Base-by-base conservation (phyloP, 139 green algal species). In the Chlorella sp. region DNA sequence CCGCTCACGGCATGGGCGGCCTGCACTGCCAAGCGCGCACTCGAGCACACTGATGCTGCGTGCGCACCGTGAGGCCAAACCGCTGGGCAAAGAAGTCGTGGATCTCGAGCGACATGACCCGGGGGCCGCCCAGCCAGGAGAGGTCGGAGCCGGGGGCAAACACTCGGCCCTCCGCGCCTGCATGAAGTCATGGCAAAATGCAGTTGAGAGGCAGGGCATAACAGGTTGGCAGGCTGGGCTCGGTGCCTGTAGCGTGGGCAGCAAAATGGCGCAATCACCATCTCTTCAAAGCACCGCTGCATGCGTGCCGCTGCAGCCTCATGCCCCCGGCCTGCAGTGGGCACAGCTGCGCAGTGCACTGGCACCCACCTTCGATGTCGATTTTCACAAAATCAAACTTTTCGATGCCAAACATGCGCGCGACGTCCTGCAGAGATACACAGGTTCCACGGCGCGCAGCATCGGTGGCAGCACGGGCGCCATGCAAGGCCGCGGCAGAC, bases 331-430 rank as follows among this genome's bases (percentile, higher is more conserved):
- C n/a, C n/a, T n/a, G n/a, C n/a, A n/a, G n/a, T n/a, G n/a, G n/a
- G n/a, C n/a, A n/a, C n/a, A n/a, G n/a, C n/a, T n/a, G n/a, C n/a
- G n/a, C n/a, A n/a, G n/a, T n/a, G n/a, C n/a, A n/a, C n/a, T n/a
- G n/a, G n/a, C n/a, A n/a, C n/a, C 54, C 22, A 67, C 56, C 56
- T 22, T 72, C 54, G 36, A 70, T 72, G 58, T 70, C 76, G 32
- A 88, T 85, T 51, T 88, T 88, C 6, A 88, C 74, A 32, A 81
- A 80, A 46, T 88, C 84, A 81, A 88, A 88, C 26, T 4, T 43
- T 13, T 43, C 41, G 20, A 88, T 80, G 64, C 51, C 16, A 34
- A 70, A 77, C 62, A 80, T 85, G 9, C 3, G 30, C 3, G 76
- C 75, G 34, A 88, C 16, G 54, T 88, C 76, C 8, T 70, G 36